Evolutionary conservation across 352 stramenopile species (phyloP), one percentile per base, ranked within the genome.

Genomic region (Phytopythium oedochilum): DNA sequence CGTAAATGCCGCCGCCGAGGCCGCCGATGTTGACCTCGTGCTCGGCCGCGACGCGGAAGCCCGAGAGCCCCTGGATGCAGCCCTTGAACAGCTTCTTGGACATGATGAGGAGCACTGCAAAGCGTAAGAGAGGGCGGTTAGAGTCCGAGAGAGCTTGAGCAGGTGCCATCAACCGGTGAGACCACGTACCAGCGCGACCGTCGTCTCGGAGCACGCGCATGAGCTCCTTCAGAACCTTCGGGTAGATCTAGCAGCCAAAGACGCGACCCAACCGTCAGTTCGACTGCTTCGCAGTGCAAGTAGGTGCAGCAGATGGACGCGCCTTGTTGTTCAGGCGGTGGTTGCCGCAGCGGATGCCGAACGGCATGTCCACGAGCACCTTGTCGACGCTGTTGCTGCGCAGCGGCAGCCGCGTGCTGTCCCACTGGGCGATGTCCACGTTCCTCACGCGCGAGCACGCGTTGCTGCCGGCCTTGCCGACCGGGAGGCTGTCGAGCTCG

Each of bases 1-100:
- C 64, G 64, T 83, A 92, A 49, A 92, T 76, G 35, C 69, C 60
- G 35, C 77, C 71, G 28, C 71, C 65, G 22, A 92, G 53, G 23
- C 82, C 82, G 40, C 82, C 79, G 46, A 92, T 90, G 60, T 82
- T 92, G 15, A 92, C 82, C 25, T 85, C 72, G 63, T 89, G 60
- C 38, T 76, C 69, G 6, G 65, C 49, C 20, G 77, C 57, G 15
- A 89, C 53, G 1, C 49, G 59, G 45, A 86, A 68, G 28, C 57
- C 38, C 20, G 63, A 56, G 1, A 79, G 58, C 39, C 78, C 66
- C 36, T 73, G 67, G 18, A 90, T 60, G 8, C 62, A 75, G 28
- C 77, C 67, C 46, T 75, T 67, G 54, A 88, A 86, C 26, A 88
- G 68, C 55, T 92, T 92, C 63, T 90, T 90, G 52, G 82, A 85